phyloP scores from a whole-genome alignment of 495 filamentous ascomycete species.

The Recurvomyces mirabilis region DNA sequence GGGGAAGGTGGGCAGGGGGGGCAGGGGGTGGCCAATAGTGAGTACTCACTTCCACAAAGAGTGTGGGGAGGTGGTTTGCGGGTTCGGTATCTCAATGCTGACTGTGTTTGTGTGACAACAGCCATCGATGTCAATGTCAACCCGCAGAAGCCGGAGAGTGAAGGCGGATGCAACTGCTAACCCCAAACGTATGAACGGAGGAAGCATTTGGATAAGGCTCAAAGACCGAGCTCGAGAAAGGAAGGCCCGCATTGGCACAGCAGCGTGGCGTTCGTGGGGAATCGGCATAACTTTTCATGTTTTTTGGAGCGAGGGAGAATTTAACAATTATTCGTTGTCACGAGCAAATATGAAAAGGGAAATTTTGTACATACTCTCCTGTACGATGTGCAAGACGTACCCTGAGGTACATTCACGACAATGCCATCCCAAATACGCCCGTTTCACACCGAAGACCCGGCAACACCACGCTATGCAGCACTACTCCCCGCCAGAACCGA shows the following conservation, averaged over 20 bases:
- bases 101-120: conserved; percentile 4
- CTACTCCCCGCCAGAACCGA: too few relatives aligned
- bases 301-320: too few relatives aligned
- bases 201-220: neutral
- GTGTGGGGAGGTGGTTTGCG: conserved; percentile 1
- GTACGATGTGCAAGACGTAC: too few relatives aligned
- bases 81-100: too few relatives aligned
- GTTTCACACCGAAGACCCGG: neutral
- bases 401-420: too few relatives aligned
- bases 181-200: neutral
- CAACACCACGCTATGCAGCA: neutral
- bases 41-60: conserved; percentile 7
- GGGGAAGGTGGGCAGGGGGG: conserved; percentile 41
- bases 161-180: conserved; percentile 22
- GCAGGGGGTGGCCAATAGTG: conserved; percentile 35
- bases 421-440: too few relatives aligned
- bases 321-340: too few relatives aligned
- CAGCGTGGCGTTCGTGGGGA: neutral
- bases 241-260: neutral
- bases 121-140: conserved; percentile 23
- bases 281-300: too few relatives aligned
- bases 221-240: neutral
- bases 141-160: conserved; percentile 17
- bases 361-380: too few relatives aligned
- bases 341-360: too few relatives aligned